phyloP scores from a whole-genome alignment of 2,329 filamentous ascomycete species.

The Calonectria fujianensis region DNA sequence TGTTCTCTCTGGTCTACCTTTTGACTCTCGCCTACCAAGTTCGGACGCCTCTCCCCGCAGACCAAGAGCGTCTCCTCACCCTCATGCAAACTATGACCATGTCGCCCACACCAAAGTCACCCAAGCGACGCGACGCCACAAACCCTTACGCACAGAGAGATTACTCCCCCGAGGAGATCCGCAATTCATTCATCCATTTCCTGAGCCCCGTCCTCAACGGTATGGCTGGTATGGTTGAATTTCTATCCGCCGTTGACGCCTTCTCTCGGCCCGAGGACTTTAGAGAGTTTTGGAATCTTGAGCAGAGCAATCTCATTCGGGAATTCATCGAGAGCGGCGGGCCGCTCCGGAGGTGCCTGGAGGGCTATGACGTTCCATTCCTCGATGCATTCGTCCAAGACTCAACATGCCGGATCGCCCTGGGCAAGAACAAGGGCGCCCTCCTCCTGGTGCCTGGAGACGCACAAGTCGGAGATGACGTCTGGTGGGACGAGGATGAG shows the following conservation, averaged over 20 bases:
- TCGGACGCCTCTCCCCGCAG: constrained; percentile 50
- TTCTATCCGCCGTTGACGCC: constrained; percentile 58
- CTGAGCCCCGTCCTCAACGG: constrained; percentile 60
- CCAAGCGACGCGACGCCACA: constrained; percentile 21
- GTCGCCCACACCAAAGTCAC: constrained; percentile 49
- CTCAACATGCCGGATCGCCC: constrained; percentile 52
- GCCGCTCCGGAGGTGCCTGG: constrained; percentile 47
- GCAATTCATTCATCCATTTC: constrained; percentile 58
- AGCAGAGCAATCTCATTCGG: constrained; percentile 58
- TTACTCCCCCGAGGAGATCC: constrained; percentile 54
- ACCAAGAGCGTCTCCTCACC: constrained; percentile 58
- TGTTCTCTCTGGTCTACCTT: constrained; percentile 59
- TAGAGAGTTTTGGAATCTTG: constrained; percentile 60
- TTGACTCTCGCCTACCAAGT: constrained; percentile 59
- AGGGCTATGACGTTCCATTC: constrained; percentile 55
- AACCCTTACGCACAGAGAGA: constrained; percentile 20
- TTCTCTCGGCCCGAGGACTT: constrained; percentile 59
- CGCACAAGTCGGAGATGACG: constrained; percentile 54
- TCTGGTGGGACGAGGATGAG: constrained; percentile 51
- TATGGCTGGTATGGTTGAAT: constrained; percentile 58
- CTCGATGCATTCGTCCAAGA: constrained; percentile 54
- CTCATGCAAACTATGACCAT: constrained; percentile 60
- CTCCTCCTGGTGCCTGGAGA: constrained; percentile 55
- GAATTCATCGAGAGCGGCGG: constrained; percentile 57
- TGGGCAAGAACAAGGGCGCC: constrained; percentile 52